Base-by-base conservation (phyloP, 164 flowering plant species). In the Echeveria elegans region DNA sequence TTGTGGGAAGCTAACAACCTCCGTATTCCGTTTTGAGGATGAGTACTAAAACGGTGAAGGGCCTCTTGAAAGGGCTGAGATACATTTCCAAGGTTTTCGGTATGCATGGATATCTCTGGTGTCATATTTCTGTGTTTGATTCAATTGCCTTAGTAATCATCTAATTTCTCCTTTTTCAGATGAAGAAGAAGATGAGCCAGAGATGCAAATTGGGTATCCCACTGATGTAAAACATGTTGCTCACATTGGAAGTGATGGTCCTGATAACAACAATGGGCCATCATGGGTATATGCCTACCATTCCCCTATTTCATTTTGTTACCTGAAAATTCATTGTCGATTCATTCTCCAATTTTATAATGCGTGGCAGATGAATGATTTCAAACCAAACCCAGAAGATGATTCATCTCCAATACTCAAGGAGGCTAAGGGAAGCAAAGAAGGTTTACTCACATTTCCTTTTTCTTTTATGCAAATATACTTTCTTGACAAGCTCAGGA, bases 131-230 rank as follows among this genome's bases (percentile, higher is more conserved):
- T 9, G 12, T 0, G n/a, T 21, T 52, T 9, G 28, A 21, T 12
- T 8, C 28, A 12, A 28, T 12, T 56, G 21, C 18, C 21, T 26
- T 10, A 56, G 2, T 28, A 52, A 2, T 18, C 12, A 16, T 9
- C 6, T 26, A 0, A 26, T 12, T 26, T 26, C 11, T 4, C 37
- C 7, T 34, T 10, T 28, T 18, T 28, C 61, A 28, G 61, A 56
- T 26, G 61, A 56, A 12, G 32, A 56, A 56, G 32, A 56, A 28
- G 18, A 28, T 8, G 61, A 56, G 15, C 61, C 19, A 2, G 32
- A 56, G 16, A 56, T 56, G 61, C 32, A 28, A 56, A 56, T 56
- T 1, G 61, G 61, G 18, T 56, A 56, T 56, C 61, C 61, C 61
- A 56, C 32, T 12, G 61, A 56, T 56, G 61, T 56, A 28, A 56